These are phyloP conservation scores for Luvunga scandens DNA, from an alignment of 345 rosid species.

Conservation along the genomic window DNA sequence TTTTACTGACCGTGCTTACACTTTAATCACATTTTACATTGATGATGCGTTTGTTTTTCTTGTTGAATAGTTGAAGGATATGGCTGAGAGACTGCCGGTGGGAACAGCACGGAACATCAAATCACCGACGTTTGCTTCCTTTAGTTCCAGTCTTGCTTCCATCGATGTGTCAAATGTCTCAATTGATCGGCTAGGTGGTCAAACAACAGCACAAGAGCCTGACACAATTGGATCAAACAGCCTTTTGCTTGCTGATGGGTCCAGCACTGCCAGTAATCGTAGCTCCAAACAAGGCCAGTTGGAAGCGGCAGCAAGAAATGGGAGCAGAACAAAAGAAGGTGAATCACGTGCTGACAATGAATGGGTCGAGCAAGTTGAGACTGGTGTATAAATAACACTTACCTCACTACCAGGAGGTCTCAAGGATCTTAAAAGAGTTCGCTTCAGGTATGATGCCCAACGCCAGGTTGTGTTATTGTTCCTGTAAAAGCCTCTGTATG, in stretches of 20 bases:
- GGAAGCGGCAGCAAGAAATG: conserved; percentile 60
- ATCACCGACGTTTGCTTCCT: conserved; percentile 22
- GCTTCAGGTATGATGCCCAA: conserved; percentile 70
- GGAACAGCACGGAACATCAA: too few species aligned
- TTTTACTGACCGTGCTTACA: neutral
- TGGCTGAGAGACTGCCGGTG: too few species aligned
- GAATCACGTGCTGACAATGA: conserved; percentile 63
- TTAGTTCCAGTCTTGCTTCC: conserved; percentile 30
- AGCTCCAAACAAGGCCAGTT: conserved; percentile 48
- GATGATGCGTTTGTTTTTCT: too few species aligned
- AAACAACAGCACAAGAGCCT: conserved; percentile 32
- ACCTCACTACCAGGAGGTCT: conserved; percentile 79
- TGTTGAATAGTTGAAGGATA: too few species aligned
- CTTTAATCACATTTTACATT: too few species aligned
- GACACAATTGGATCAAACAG: conserved; percentile 44
- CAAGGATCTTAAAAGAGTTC: conserved; percentile 57
- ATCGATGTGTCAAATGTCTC: neutral
- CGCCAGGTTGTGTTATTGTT: neutral
- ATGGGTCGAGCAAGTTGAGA: conserved; percentile 98
- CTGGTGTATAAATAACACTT: conserved; percentile 91
- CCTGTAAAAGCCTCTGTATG: neutral
- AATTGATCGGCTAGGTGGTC: conserved; percentile 44
- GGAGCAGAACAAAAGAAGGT: conserved; percentile 55
- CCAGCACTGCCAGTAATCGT: conserved; percentile 41
- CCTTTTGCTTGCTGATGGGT: conserved; percentile 54